Conservation (phyloP, 2,329 filamentous ascomycete species). For the Penicillium italicum region DNA sequence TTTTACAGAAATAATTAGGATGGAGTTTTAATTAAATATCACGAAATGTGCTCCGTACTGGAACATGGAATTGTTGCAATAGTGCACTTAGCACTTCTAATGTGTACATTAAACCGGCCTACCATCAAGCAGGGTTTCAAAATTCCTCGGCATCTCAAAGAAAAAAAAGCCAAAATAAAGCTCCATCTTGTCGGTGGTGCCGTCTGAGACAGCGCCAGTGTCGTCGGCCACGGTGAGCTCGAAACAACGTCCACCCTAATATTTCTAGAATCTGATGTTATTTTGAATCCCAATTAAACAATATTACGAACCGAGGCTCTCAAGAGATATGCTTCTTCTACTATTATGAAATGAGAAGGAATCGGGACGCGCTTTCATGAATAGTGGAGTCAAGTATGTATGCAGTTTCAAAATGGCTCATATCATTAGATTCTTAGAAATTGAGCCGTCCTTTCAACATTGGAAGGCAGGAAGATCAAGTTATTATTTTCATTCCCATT, state of each 20-base stretch:
- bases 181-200: not conserved
- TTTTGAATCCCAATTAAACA: conserved; percentile 3
- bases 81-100: not conserved
- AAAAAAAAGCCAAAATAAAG: not conserved
- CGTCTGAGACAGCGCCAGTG: not conserved
- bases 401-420: conserved; percentile 6
- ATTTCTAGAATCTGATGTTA: not conserved
- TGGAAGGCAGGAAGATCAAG: not conserved
- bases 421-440: conserved; percentile 10
- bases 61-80: not conserved
- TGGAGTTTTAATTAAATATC: not conserved
- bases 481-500: not conserved
- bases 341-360: not conserved
- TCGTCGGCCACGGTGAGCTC: not conserved
- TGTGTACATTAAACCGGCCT: not conserved
- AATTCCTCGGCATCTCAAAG: not conserved
- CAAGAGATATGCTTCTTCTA: not conserved
- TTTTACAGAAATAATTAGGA: not conserved
- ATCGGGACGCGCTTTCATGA: not conserved
- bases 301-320: conserved; percentile 13
- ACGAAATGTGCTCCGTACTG: not conserved
- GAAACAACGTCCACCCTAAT: not conserved
- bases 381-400: not conserved
- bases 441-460: not conserved
- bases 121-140: not conserved